Conservation (phyloP, 2,329 filamentous ascomycete genomes). For the Colletotrichum simmondsii region DNA sequence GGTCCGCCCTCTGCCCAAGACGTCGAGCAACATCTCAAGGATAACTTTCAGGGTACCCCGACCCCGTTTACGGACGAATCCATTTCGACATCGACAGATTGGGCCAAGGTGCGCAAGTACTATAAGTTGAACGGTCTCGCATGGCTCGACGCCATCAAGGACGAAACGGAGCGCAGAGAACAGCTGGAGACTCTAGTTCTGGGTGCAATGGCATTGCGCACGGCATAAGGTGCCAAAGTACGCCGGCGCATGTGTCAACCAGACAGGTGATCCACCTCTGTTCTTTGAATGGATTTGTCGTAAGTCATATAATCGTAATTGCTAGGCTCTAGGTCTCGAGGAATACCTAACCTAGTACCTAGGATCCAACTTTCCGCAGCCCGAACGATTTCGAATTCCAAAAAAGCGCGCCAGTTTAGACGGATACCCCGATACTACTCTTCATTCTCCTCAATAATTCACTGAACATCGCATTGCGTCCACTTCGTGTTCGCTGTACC, state of each 20-base stretch:
- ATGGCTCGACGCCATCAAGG: constrained; percentile 58
- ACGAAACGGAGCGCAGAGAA: constrained; percentile 54
- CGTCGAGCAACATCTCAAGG: constrained; percentile 68
- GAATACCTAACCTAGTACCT: not conserved
- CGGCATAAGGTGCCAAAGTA: constrained; percentile 43
- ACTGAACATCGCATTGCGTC: constrained; percentile 69
- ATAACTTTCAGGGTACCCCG: constrained; percentile 70
- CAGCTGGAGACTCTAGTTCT: constrained; percentile 78
- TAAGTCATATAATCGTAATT: constrained; percentile 4
- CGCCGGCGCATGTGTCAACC: not conserved
- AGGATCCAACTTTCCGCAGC: not conserved
- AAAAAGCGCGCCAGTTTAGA: constrained; percentile 35
- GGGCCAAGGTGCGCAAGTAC: constrained; percentile 79
- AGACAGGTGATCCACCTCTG: not conserved
- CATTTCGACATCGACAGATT: constrained; percentile 70
- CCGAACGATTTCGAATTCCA: not conserved
- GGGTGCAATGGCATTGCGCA: constrained; percentile 82
- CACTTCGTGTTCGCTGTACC: constrained; percentile 70
- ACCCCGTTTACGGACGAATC: constrained; percentile 71
- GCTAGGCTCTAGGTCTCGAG: not conserved
- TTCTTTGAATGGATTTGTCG: not conserved
- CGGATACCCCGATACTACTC: constrained; percentile 49
- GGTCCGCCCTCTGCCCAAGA: constrained; percentile 58
- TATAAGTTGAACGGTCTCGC: constrained; percentile 82
- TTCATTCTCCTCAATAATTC: constrained; percentile 70